Evolutionary conservation across 257 asterid genomes (phyloP), one percentile per base, ranked within the genome.

Genomic region (Primulina tabacum): DNA sequence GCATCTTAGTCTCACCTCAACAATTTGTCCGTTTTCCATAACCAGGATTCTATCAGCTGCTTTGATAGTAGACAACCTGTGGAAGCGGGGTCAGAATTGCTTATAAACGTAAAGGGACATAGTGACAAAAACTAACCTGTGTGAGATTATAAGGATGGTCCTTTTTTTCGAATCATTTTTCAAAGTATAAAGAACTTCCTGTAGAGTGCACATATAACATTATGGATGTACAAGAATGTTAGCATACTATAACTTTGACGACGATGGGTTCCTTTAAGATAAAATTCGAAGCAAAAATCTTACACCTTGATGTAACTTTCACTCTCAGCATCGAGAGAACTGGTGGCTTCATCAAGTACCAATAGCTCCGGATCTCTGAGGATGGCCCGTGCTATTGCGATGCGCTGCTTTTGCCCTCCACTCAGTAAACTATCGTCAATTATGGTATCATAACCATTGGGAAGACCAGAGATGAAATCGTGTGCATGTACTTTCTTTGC

Each of bases 361-460:
- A 88, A 69, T 71, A 88, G 80, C 32, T 50, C 59, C 67, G 95
- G 91, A 68, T 88, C 85, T 69, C 89, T 84, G 56, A 85, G 72
- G 62, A 88, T 80, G 59, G 89, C 89, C 64, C 89, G 72, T n/a
- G 95, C 95, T 53, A 88, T 81, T 11, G 95, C 85, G n/a, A 88
- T 82, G 16, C 91, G 80, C 80, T 88, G 95, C 81, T 86, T 85
- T 72, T 88, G 87, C 16, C 95, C 95, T 62, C 88, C 85, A 60
- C 91, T 86, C 24, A 86, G 74, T 64, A 86, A 76, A 52, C 80
- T 76, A 77, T 81, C 87, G 65, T 78, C 78, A 18, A 83, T 17
- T 8, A 78, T 68, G 34, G 91, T 87, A 35, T 79, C 76, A 57
- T 84, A 87, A 38, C 90, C 92, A 52, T 64, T 56, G 1, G 90